A percentile compares a stretch with the other conserved stretches of the same genome.
These are phyloP conservation scores for Wickerhamomyces strasburgensis DNA, from an alignment of 805 yeast species.

Conservation along the genomic window DNA sequence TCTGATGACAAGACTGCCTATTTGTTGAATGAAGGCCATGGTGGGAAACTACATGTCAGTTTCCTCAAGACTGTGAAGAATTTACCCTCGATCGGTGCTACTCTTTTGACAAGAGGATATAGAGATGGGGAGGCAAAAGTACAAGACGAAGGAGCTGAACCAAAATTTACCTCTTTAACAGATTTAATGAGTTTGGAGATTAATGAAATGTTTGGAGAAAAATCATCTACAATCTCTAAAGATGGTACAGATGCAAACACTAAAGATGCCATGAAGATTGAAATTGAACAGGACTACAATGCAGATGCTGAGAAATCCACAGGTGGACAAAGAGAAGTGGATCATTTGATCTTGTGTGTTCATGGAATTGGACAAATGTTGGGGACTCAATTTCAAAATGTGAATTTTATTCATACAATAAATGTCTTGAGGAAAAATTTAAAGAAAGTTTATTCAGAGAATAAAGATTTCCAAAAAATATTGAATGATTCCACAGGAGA, in stretches of 20 bases:
- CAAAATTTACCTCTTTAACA: constrained; percentile 4
- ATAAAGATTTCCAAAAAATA: constrained; percentile 30
- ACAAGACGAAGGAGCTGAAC: not conserved
- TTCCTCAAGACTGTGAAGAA: constrained; percentile 31
- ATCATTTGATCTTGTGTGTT: constrained; percentile 75
- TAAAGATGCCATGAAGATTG: constrained; percentile 44
- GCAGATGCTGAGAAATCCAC: constrained; percentile 35
- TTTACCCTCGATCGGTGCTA: constrained; percentile 41
- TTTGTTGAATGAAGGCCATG: constrained; percentile 39
- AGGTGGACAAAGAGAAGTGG: constrained; percentile 45
- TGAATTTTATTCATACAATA: constrained; percentile 83
- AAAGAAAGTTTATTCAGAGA: constrained; percentile 44
- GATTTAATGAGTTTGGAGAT: constrained; percentile 20
- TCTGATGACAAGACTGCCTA: constrained; percentile 41
- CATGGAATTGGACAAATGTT: constrained; percentile 94
- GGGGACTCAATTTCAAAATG: constrained; percentile 71
- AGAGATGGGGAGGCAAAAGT: constrained; percentile 7
- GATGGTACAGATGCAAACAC: constrained; percentile 26
- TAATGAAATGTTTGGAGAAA: constrained; percentile 20
- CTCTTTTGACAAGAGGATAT: constrained; percentile 47
- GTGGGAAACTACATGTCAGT: constrained; percentile 35
- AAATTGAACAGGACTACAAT: constrained; percentile 46
- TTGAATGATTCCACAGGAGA: constrained; percentile 31
- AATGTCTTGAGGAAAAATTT: constrained; percentile 54
- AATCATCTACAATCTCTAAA: constrained; percentile 9